Conservation (phyloP, 805 yeast species). For the Cephaloascus albidus region DNA sequence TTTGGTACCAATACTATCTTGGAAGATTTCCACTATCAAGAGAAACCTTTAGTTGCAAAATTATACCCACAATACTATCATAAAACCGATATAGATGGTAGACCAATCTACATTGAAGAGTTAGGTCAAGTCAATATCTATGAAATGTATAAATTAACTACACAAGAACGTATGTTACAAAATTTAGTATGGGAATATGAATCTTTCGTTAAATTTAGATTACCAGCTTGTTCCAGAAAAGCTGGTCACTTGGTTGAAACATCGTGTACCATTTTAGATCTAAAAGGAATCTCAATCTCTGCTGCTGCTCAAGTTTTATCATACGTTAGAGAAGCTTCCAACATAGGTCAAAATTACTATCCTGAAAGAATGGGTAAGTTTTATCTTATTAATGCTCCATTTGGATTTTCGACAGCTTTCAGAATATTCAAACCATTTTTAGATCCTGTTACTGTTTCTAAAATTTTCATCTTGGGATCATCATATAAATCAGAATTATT, state of each 20-base stretch:
- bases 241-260: constrained; percentile 79
- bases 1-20: constrained; percentile 83
- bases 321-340: constrained; percentile 88
- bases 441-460: constrained; percentile 95
- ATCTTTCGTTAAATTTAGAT: constrained; percentile 70
- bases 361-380: constrained; percentile 99
- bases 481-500: constrained; percentile 74
- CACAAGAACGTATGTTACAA: constrained; percentile 92
- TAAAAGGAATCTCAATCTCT: constrained; percentile 85
- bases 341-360: constrained; percentile 92
- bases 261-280: constrained; percentile 90
- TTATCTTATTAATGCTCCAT: constrained; percentile 92
- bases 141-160: constrained; percentile 88
- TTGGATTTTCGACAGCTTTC: constrained; percentile 94
- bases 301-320: constrained; percentile 78
- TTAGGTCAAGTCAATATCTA: constrained; percentile 83
- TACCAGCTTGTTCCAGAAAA: constrained; percentile 91
- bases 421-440: constrained; percentile 84
- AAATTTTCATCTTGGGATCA: constrained; percentile 80
- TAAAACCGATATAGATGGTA: constrained; percentile 93
- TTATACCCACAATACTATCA: constrained; percentile 96
- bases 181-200: constrained; percentile 98
- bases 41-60: constrained; percentile 82
- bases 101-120: constrained; percentile 93
- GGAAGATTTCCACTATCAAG: constrained; percentile 84